These are phyloP conservation scores for Solanum chiquidenum DNA, from an alignment of 257 asterid genomes.

Conservation along the genomic window DNA sequence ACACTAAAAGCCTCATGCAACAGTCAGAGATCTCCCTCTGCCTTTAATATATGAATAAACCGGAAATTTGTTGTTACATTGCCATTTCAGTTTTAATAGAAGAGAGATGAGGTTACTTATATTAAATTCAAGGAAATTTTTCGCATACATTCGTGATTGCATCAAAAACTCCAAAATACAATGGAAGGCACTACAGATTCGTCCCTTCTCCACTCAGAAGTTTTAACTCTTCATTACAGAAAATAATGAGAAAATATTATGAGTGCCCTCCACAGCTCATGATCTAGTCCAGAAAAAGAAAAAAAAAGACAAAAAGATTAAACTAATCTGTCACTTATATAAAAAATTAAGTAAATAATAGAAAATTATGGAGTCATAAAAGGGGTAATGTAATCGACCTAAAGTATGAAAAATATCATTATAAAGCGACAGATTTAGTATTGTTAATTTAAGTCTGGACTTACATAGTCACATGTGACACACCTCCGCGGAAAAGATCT, in stretches of 20 bases:
- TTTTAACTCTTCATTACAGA: background rate
- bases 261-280: background rate
- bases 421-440: background rate
- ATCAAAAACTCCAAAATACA: background rate
- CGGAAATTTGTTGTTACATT: background rate
- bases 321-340: background rate
- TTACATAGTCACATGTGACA: slow-evolving; percentile 86
- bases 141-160: background rate
- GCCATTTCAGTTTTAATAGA: background rate
- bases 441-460: slow-evolving; percentile 4
- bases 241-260: background rate
- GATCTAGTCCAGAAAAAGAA: background rate
- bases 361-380: background rate
- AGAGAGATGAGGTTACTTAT: background rate
- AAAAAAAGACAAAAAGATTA: background rate
- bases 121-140: background rate
- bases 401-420: background rate
- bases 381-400: background rate
- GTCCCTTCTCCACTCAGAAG: background rate
- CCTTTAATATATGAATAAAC: background rate
- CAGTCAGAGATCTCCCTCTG: background rate
- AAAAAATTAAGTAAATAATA: slow-evolving; percentile 8
- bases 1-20: background rate
- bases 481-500: slow-evolving; percentile 96
- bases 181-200: background rate